Conservation (phyloP, 176 grass and related monocot species). For the Cymbopogon citratus region DNA sequence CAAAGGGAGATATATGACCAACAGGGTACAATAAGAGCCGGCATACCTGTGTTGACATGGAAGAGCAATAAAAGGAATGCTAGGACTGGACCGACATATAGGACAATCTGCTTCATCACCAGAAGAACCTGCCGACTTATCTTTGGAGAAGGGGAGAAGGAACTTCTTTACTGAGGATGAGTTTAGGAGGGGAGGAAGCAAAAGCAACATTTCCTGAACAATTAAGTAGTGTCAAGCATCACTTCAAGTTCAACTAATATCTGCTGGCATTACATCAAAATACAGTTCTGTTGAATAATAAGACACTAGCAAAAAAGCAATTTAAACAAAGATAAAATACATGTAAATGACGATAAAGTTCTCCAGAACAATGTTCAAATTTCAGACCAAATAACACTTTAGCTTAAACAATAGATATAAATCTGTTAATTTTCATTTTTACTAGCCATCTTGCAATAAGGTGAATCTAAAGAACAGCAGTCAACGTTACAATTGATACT, state of each 20-base stretch:
- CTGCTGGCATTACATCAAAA: neutral
- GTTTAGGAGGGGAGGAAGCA: conserved; percentile 91
- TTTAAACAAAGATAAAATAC: neutral
- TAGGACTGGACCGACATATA: conserved; percentile 66
- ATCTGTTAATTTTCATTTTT: neutral
- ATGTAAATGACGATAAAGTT: neutral
- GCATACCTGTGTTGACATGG: conserved; percentile 88
- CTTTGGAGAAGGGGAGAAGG: conserved; percentile 88
- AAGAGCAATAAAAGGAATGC: conserved; percentile 78
- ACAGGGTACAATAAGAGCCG: neutral
- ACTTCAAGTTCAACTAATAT: neutral
- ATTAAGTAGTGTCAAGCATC: conserved; percentile 15
- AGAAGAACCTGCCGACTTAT: conserved; percentile 59
- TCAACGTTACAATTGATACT: too few species aligned
- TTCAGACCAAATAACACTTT: neutral
- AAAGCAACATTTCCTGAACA: conserved; percentile 96
- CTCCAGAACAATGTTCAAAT: neutral
- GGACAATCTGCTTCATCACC: conserved; percentile 72
- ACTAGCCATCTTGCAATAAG: neutral
- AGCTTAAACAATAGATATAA: neutral
- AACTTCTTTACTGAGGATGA: conserved; percentile 75
- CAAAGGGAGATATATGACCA: neutral
- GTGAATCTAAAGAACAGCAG: too few species aligned
- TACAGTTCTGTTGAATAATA: neutral
- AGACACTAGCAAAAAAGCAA: neutral